These are phyloP conservation scores for Chaetomiaceae sp. DNA, from an alignment of 2,329 filamentous ascomycete genomes.

Conservation along the genomic window DNA sequence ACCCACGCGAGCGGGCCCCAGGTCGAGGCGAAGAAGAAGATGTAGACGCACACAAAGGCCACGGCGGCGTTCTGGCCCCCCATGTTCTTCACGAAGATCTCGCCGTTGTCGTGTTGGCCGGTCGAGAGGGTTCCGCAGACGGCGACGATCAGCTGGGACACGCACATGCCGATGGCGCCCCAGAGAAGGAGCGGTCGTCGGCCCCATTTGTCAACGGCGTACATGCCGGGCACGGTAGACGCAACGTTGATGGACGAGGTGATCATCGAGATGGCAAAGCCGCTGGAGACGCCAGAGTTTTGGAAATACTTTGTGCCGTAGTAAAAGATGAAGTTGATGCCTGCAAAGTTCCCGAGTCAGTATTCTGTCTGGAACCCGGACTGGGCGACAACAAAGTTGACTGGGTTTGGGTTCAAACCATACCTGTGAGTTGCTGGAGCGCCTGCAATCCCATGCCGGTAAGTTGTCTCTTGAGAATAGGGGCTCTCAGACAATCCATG, in stretches of 20 bases:
- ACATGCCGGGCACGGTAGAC: conserved; percentile 59
- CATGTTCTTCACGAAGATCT: conserved; percentile 45
- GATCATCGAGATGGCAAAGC: conserved; percentile 59
- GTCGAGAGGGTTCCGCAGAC: conserved; percentile 53
- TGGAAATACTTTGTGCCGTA: conserved; percentile 58
- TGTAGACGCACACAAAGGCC: conserved; percentile 64
- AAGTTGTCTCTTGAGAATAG: conserved; percentile 54
- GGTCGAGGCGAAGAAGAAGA: conserved; percentile 69
- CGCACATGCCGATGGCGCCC: conserved; percentile 62
- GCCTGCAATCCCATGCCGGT: conserved; percentile 9
- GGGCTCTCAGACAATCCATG: conserved; percentile 48
- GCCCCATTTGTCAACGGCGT: conserved; percentile 59
- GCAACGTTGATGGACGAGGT: conserved; percentile 59
- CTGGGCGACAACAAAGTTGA: neutral
- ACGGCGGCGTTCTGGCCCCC: conserved; percentile 52
- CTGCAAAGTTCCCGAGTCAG: conserved; percentile 14
- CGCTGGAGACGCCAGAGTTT: conserved; percentile 47
- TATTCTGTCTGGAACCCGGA: neutral
- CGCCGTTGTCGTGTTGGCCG: conserved; percentile 44
- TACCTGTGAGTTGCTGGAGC: conserved; percentile 6
- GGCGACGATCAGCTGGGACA: conserved; percentile 57
- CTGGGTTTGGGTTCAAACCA: neutral
- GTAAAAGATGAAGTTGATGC: conserved; percentile 58
- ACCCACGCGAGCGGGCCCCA: conserved; percentile 57
- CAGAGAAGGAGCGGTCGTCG: conserved; percentile 58